Percentiles rank a stretch among this genome's conserved stretches.
Conservation (phyloP, 2,329 filamentous ascomycete species). For the Monosporascus sp. region DNA sequence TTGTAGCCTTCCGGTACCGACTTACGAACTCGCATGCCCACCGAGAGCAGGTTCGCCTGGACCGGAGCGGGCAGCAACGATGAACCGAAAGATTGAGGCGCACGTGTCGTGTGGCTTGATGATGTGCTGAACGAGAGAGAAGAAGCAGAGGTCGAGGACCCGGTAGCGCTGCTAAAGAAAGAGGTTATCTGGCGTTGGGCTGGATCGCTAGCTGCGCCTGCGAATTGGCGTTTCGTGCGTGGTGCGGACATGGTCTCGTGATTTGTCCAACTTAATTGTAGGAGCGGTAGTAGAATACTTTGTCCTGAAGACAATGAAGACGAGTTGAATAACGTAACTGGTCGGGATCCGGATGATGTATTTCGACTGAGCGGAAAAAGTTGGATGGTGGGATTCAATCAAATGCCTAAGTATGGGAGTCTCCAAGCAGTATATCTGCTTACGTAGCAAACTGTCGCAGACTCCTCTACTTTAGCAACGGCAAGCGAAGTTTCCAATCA, state of each 20-base stretch:
- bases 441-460: neutral
- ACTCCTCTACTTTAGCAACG: neutral
- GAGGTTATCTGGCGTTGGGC: conserved; percentile 59
- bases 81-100: conserved; percentile 24
- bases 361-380: too few relatives aligned
- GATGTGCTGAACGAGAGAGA: conserved; percentile 25
- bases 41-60: conserved; percentile 79
- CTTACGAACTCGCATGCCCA: conserved; percentile 93
- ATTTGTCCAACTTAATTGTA: neutral
- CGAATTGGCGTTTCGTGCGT: conserved; percentile 57
- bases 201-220: conserved; percentile 53
- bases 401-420: neutral
- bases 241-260: conserved; percentile 43
- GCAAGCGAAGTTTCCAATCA: neutral
- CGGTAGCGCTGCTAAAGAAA: conserved; percentile 43
- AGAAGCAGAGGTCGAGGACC: conserved; percentile 21
- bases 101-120: conserved; percentile 3
- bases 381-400: too few relatives aligned
- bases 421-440: neutral
- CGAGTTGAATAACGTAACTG: too few relatives aligned
- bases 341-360: too few relatives aligned
- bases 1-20: conserved; percentile 92
- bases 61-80: conserved; percentile 58
- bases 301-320: too few relatives aligned
- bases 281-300: neutral